Conservation (phyloP, 2,329 filamentous ascomycete genomes). For the Nectriaceae sp. region DNA sequence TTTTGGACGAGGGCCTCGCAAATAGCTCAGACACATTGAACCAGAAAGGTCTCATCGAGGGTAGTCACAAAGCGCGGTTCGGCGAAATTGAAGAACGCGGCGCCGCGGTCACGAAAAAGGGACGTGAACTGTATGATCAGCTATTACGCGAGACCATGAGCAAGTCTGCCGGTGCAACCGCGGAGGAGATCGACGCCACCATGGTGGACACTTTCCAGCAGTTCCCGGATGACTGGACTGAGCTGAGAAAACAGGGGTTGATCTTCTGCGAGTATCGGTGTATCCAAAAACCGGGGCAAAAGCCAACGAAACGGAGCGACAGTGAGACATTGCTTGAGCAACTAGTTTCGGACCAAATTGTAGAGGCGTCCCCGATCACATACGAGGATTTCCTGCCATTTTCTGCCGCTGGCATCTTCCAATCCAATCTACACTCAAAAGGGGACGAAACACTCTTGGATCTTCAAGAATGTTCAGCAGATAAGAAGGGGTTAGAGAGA, state of each 20-base stretch:
- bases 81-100: slow-evolving; percentile 55
- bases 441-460: no score
- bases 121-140: slow-evolving; percentile 46
- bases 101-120: slow-evolving; percentile 46
- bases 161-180: background rate
- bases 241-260: slow-evolving; percentile 37
- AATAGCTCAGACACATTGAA: no score
- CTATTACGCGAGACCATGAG: slow-evolving; percentile 36
- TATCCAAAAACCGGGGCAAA: no score
- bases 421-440: slow-evolving; percentile 39
- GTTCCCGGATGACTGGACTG: slow-evolving; percentile 44
- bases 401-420: slow-evolving; percentile 54
- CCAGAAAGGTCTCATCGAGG: slow-evolving; percentile 19
- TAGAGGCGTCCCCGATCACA: slow-evolving; percentile 45
- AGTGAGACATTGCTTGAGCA: slow-evolving; percentile 27
- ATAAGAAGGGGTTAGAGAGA: no score
- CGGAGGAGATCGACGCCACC: slow-evolving; percentile 17
- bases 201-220: slow-evolving; percentile 32
- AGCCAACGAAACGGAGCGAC: no score
- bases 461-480: no score
- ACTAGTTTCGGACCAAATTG: slow-evolving; percentile 33
- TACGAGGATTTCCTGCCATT: slow-evolving; percentile 58
- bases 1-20: slow-evolving; percentile 29
- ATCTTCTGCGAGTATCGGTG: slow-evolving; percentile 42
- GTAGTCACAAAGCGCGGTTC: slow-evolving; percentile 44